Evolutionary conservation across 2,329 filamentous ascomycete species (phyloP).

Genomic region (Pseudonectria buxi): DNA sequence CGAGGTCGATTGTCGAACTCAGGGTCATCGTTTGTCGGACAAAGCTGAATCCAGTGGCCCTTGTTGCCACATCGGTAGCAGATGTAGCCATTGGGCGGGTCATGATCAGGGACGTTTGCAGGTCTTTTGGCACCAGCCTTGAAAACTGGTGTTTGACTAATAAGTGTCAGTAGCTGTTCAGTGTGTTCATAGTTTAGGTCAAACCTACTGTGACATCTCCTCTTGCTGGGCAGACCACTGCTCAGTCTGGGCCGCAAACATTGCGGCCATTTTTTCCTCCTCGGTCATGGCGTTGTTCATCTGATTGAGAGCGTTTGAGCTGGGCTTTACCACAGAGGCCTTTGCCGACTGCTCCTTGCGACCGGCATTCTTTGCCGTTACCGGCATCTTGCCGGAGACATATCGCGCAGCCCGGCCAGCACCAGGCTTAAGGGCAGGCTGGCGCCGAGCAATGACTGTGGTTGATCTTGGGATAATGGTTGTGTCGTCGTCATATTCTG

Average conservation of each 20-base stretch:
- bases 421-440: constrained; percentile 77
- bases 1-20: constrained; percentile 90
- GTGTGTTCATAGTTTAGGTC: constrained; percentile 2
- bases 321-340: constrained; percentile 46
- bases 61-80: constrained; percentile 96
- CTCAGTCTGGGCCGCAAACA: constrained; percentile 83
- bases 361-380: constrained; percentile 74
- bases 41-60: constrained; percentile 98
- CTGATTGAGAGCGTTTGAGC: constrained; percentile 52
- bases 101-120: constrained; percentile 79
- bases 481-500: constrained; percentile 96
- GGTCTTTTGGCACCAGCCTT: constrained; percentile 59
- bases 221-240: constrained; percentile 93
- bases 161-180: constrained; percentile 26
- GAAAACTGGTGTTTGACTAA: constrained; percentile 55
- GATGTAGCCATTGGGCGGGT: constrained; percentile 87
- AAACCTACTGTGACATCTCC: constrained; percentile 72
- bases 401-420: constrained; percentile 90
- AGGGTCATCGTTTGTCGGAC: constrained; percentile 96
- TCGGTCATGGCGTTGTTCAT: constrained; percentile 81
- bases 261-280: constrained; percentile 86
- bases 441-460: constrained; percentile 80
- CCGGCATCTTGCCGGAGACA: constrained; percentile 91
- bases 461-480: constrained; percentile 95
- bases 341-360: constrained; percentile 59